Conservation (phyloP, 129 eudicot genomes). For the Heracleum sosnowskyi region DNA sequence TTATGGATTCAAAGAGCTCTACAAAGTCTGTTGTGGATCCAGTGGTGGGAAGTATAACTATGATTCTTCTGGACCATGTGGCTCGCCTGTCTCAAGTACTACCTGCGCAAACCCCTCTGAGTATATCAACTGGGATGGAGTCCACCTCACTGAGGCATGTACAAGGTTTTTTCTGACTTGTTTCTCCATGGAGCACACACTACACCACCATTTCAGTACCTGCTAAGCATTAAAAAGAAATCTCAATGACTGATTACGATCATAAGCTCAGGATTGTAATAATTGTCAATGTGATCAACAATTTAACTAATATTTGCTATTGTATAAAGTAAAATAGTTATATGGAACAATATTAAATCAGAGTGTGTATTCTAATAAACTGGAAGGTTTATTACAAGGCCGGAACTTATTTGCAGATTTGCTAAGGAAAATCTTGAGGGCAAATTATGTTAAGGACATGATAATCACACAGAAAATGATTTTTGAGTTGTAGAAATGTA, state of each 20-base stretch:
- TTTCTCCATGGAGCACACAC: slow-evolving; percentile 41
- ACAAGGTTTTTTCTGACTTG: slow-evolving; percentile 42
- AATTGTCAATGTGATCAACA: not conserved
- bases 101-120: slow-evolving; percentile 54
- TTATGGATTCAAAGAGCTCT: slow-evolving; percentile 66
- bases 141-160: slow-evolving; percentile 83
- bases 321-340: not conserved
- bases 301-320: not conserved
- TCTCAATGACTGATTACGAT: slow-evolving; percentile 16
- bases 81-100: slow-evolving; percentile 49
- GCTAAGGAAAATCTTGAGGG: not conserved
- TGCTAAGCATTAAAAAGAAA: slow-evolving; percentile 33
- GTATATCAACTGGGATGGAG: slow-evolving; percentile 90
- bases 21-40: slow-evolving; percentile 71
- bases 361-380: not conserved
- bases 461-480: not conserved
- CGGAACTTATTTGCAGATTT: not conserved
- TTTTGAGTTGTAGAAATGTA: not conserved
- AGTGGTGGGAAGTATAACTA: slow-evolving; percentile 58
- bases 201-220: slow-evolving; percentile 41
- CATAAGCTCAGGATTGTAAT: not conserved
- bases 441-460: not conserved
- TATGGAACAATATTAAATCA: not conserved
- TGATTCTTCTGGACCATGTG: slow-evolving; percentile 40
- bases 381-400: not conserved